Conservation (phyloP, 2,329 filamentous ascomycete species). For the Ramularia endophylla region DNA sequence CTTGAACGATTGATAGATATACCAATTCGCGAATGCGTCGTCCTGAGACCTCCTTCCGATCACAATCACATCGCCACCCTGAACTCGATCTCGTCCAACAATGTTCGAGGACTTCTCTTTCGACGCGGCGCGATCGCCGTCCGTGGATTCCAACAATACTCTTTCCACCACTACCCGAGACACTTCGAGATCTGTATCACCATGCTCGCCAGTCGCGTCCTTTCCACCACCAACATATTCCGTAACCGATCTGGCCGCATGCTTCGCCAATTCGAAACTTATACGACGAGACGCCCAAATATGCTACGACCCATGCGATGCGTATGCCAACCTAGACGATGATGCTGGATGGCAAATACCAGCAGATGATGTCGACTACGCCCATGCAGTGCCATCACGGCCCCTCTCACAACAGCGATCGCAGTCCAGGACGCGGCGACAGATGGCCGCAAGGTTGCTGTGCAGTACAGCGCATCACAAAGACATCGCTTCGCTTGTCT, state of each 20-base stretch:
- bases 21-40: too few species aligned
- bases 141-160: constrained; percentile 21
- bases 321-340: constrained; percentile 27
- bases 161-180: constrained; percentile 16
- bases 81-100: not conserved
- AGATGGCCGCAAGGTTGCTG: constrained; percentile 36
- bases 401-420: constrained; percentile 13
- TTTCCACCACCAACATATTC: constrained; percentile 23
- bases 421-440: constrained; percentile 37
- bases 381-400: constrained; percentile 2
- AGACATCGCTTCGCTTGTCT: constrained; percentile 38
- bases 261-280: constrained; percentile 22
- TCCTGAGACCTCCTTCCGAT: too few species aligned
- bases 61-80: too few species aligned
- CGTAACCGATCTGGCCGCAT: constrained; percentile 28
- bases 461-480: constrained; percentile 34
- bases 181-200: constrained; percentile 28
- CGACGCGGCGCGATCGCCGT: constrained; percentile 21
- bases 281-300: constrained; percentile 26
- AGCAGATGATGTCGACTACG: constrained; percentile 9
- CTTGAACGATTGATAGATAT: too few species aligned
- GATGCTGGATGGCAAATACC: constrained; percentile 28
- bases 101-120: constrained; percentile 31
- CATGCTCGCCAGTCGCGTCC: constrained; percentile 23
- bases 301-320: constrained; percentile 29